Base-by-base conservation (phyloP, 1,139 yeast genomes). In the Blastobotrys ciferrii region DNA sequence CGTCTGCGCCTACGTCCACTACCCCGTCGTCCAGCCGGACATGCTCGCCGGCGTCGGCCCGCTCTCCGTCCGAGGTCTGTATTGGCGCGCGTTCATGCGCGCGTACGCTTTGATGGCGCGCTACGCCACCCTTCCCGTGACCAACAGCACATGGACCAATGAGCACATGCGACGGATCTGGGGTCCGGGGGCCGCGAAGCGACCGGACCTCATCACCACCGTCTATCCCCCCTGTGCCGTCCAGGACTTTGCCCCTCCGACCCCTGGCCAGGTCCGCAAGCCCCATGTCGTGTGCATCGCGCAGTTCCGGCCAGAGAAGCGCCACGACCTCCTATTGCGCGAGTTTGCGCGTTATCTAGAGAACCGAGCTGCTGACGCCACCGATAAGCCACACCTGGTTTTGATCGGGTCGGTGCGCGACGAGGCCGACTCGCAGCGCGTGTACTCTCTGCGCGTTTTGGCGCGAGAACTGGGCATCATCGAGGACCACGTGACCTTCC, bases 251-350 rank as follows among this genome's bases (percentile, higher is more conserved):
- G 54, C 53, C 12, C 55, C 50, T 12, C 32, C 45, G 15, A 45
- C 30, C 2, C n/a, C 17, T 12, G n/a, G 20, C 15, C 40, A 38
- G 15, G 33, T 11, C 28, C 74, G 95, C 53, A 68, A 74, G 47
- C 80, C 84, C 47, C 74, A 75, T 32, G 72, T 89, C 51, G 75
- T 92, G 6, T 88, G 84, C 52, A 70, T 94, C 46, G 98, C 98
- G 0, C 99, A 94, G 67, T 94, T 87, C 69, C 80, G 99, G 51
- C 94, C 96, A 0, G 99, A 94, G 65, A 94, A 94, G 67, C 81
- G 98, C 54, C 98, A 94, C 62, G 74, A 69, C 15, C 71, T 92
- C 47, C 76, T 91, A 2, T 67, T 92, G 39, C 58, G 67, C 2
- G 82, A 88, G 57, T 94, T 80, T 67, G 71, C 80, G 9, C 67